Evolutionary conservation across 1,284 basidiomycete species (phyloP), one percentile per base, ranked within the genome.

Genomic region (Apiotrichum akiyoshidainum): DNA sequence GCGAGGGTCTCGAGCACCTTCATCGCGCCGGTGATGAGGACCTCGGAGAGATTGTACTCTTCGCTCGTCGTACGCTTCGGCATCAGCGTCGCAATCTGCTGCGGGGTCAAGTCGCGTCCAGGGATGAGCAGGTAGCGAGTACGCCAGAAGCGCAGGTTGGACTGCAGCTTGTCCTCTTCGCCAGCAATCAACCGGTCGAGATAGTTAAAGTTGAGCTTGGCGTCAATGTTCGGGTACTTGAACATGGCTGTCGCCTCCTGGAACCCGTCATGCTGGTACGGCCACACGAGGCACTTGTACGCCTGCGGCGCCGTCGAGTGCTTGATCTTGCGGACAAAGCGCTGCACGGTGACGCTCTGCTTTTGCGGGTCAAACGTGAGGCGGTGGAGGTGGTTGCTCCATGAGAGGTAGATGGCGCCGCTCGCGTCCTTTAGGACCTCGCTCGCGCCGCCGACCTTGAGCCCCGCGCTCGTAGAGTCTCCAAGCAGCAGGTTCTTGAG

Each of bases 41-140:
- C 86, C 77, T 98, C 94, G 72, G 94, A 90, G 37, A 92, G 87
- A 66, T 88, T 86, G 57, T 92, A 83, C 60, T 81, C 82, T 74
- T 91, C 90, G 7, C 86, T 87, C 0, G 85, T 85, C 10, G 69
- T 88, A 6, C 86, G 87, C 0, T 85, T 86, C 17, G 71, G 77
- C 19, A 82, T 66, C 17, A 76, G 39, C 4, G 69, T 67, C n/a
- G 51, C 22, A 13, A 52, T 41, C 16, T 57, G 46, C 9, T 69
- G 57, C 77, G 79, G 51, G 62, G 74, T 10, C 85, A 89, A 39
- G 83, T 82, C 57, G 87, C 66, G 87, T 12, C 85, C 82, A 0
- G 95, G 95, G 48, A 98, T 90, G 19, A 99, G 85, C 26, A 98
- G 84, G 71, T 97, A 96, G n/a, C 94, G 84, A 0, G 93, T 96